A percentile compares a stretch with the other conserved stretches of the same genome.
phyloP scores from a whole-genome alignment of 2,329 filamentous ascomycete genomes.

The Fusarium sterilihyphosum region DNA sequence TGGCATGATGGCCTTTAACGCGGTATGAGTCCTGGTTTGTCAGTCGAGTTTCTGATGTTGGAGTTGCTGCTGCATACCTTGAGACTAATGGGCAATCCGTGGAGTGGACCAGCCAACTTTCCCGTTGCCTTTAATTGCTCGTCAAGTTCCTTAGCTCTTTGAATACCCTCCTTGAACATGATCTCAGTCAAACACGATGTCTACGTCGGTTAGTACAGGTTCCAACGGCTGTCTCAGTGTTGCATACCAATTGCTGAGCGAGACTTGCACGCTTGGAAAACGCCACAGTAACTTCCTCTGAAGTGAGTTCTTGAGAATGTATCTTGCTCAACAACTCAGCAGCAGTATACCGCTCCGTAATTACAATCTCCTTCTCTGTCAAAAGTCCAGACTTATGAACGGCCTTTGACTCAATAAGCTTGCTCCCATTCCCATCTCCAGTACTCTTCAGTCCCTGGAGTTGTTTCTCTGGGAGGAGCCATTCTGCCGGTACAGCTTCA shows the following conservation, averaged over 20 bases:
- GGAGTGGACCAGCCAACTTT: constrained; percentile 31
- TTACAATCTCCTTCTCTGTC: constrained; percentile 10
- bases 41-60: fast-evolving
- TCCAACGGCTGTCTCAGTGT: fast-evolving
- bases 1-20: constrained; percentile 37
- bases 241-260: constrained; percentile 34
- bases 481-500: constrained; percentile 20
- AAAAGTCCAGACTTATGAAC: constrained; percentile 26
- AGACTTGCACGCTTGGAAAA: constrained; percentile 38
- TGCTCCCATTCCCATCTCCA: background rate
- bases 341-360: constrained; percentile 30
- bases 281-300: constrained; percentile 33
- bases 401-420: constrained; percentile 19
- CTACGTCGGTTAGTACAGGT: background rate
- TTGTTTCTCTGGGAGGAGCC: constrained; percentile 14
- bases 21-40: constrained; percentile 39
- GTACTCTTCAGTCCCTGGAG: constrained; percentile 2
- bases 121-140: constrained; percentile 34
- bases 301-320: constrained; percentile 12
- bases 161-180: constrained; percentile 29
- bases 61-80: constrained; percentile 3
- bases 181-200: constrained; percentile 37
- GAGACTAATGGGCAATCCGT: constrained; percentile 38
- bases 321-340: constrained; percentile 24
- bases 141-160: constrained; percentile 25